Percentiles rank a stretch among this genome's conserved stretches.
Evolutionary conservation across 176 grass and related monocot genomes (phyloP).

Genomic region (Puya raimondii): DNA sequence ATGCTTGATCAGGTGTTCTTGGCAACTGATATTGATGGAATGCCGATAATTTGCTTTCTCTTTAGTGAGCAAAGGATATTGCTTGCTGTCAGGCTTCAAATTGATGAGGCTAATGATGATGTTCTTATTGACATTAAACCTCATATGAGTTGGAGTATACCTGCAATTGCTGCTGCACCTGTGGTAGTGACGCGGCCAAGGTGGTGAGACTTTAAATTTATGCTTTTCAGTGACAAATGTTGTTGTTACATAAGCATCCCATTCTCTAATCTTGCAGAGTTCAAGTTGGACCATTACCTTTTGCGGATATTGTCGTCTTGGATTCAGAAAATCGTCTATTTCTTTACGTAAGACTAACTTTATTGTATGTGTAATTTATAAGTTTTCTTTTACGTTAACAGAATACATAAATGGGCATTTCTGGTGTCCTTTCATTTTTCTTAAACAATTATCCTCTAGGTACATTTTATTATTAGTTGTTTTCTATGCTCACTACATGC

Average conservation of each 20-base stretch:
- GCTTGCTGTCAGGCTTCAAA: conserved; percentile 67
- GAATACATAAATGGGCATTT: background rate
- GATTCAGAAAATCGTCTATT: conserved; percentile 67
- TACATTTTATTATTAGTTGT: too few relatives aligned
- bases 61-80: conserved; percentile 66
- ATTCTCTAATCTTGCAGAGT: conserved; percentile 49
- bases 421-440: background rate
- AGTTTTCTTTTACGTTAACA: background rate
- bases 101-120: conserved; percentile 48
- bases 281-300: conserved; percentile 54
- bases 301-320: conserved; percentile 71
- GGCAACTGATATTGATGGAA: conserved; percentile 85
- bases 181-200: conserved; percentile 81
- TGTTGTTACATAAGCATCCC: background rate
- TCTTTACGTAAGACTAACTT: conserved; percentile 69
- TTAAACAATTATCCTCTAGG: background rate
- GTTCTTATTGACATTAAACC: conserved; percentile 59
- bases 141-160: conserved; percentile 71
- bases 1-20: conserved; percentile 64
- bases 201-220: conserved; percentile 42
- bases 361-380: background rate
- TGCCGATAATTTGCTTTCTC: conserved; percentile 75
- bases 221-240: conserved; percentile 2
- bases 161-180: conserved; percentile 74
- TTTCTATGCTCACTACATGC: too few relatives aligned